These are phyloP conservation scores for Hemerocallis citrina DNA, from an alignment of 106 monocot genomes.

Conservation along the genomic window DNA sequence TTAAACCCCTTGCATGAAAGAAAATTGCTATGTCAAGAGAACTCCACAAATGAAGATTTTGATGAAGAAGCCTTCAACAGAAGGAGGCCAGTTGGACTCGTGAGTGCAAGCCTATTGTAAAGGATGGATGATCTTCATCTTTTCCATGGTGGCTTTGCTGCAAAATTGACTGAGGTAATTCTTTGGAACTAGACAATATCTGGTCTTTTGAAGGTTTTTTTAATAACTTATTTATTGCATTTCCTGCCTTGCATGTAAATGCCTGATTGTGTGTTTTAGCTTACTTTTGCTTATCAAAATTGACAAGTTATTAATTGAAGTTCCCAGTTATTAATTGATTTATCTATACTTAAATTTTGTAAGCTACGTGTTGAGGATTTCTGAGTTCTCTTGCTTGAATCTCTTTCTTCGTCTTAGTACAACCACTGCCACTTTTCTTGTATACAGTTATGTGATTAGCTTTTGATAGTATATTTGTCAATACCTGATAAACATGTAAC, in stretches of 20 bases:
- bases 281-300: neutral
- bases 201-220: slow-evolving; percentile 21
- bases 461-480: neutral
- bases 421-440: neutral
- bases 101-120: slow-evolving; percentile 37
- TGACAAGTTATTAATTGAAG: neutral
- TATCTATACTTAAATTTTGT: too few relatives aligned
- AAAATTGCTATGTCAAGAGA: slow-evolving; percentile 52
- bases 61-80: slow-evolving; percentile 45
- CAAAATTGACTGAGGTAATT: slow-evolving; percentile 18
- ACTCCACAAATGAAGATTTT: slow-evolving; percentile 59
- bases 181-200: neutral
- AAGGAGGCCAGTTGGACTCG: slow-evolving; percentile 29
- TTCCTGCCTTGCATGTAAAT: neutral
- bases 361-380: neutral
- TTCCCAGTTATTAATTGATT: neutral
- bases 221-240: neutral
- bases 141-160: neutral
- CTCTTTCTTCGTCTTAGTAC: neutral
- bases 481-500: neutral
- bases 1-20: slow-evolving; percentile 29
- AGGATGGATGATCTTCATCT: slow-evolving; percentile 2
- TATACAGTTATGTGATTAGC: neutral
- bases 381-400: neutral
- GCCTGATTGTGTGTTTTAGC: too few relatives aligned